These are phyloP conservation scores for Talaromyces adpressus DNA, from an alignment of 495 filamentous ascomycete species.

Conservation along the genomic window DNA sequence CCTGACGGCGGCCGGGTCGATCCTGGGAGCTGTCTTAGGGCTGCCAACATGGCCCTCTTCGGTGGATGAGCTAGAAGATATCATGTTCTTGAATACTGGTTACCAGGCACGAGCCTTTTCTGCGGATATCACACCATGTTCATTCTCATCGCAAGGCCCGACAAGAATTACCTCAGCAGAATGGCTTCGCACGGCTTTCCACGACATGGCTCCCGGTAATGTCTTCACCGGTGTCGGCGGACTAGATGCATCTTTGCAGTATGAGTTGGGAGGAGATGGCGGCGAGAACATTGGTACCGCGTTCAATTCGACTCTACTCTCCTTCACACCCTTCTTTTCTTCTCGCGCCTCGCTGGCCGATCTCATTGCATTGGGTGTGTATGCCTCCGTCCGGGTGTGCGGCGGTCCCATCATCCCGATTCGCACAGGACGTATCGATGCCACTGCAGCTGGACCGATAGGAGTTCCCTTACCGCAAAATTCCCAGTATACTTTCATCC, in stretches of 20 bases:
- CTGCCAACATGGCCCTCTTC: conserved; percentile 52
- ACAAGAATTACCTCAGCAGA: conserved; percentile 52
- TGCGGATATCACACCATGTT: conserved; percentile 50
- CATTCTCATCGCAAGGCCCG: conserved; percentile 44
- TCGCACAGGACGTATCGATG: conserved; percentile 48
- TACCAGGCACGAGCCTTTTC: conserved; percentile 47
- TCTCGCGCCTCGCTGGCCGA: conserved; percentile 45
- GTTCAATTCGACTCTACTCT: conserved; percentile 50
- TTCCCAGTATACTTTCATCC: conserved; percentile 38
- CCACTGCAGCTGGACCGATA: conserved; percentile 34
- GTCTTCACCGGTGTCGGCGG: conserved; percentile 42
- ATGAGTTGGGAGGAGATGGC: conserved; percentile 33
- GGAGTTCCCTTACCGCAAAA: conserved; percentile 57
- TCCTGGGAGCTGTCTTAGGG: neutral
- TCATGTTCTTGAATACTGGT: conserved; percentile 50
- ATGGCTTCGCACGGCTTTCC: conserved; percentile 56
- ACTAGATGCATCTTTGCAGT: conserved; percentile 53
- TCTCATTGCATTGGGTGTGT: conserved; percentile 52
- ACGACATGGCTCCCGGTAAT: conserved; percentile 55
- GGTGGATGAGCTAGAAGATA: conserved; percentile 56
- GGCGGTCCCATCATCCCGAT: conserved; percentile 52
- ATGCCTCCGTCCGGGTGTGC: conserved; percentile 49
- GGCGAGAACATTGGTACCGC: conserved; percentile 51
- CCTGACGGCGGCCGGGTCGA: neutral
- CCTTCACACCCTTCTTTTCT: conserved; percentile 44